Percentiles rank a stretch among this genome's conserved stretches.
These are phyloP conservation scores for Wickerhamomyces canadensis DNA, from an alignment of 805 yeast genomes.

Conservation along the genomic window DNA sequence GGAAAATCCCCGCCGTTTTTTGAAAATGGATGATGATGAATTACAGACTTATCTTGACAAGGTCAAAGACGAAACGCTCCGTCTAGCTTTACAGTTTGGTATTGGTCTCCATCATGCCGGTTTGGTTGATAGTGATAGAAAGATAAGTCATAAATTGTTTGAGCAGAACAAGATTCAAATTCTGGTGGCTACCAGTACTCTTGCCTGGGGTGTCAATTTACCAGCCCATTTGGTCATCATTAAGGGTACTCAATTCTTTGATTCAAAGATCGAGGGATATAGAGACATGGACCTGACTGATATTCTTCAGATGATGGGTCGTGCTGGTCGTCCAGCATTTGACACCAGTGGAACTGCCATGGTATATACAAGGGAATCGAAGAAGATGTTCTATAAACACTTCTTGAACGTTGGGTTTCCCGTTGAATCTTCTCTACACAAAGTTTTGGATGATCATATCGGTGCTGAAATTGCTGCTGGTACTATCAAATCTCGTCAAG, in stretches of 20 bases:
- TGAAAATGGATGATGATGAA: slow-evolving; percentile 45
- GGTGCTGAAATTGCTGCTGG: slow-evolving; percentile 97
- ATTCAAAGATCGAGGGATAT: slow-evolving; percentile 90
- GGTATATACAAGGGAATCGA: slow-evolving; percentile 76
- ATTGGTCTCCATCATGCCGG: slow-evolving; percentile 98
- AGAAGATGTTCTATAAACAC: slow-evolving; percentile 80
- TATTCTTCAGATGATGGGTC: slow-evolving; percentile 95
- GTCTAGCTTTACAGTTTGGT: slow-evolving; percentile 74
- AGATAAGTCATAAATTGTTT: slow-evolving; percentile 82
- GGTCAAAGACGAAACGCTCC: slow-evolving; percentile 72
- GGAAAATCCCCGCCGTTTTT: slow-evolving; percentile 54
- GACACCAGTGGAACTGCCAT: slow-evolving; percentile 91
- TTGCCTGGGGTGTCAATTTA: slow-evolving; percentile 98
- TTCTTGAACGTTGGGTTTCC: slow-evolving; percentile 93
- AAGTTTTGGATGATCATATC: slow-evolving; percentile 80
- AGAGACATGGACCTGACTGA: slow-evolving; percentile 92
- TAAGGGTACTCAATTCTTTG: slow-evolving; percentile 95
- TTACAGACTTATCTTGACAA: slow-evolving; percentile 56
- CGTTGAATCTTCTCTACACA: slow-evolving; percentile 78
- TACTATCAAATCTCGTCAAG: slow-evolving; percentile 87
- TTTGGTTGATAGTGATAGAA: slow-evolving; percentile 84
- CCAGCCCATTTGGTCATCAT: slow-evolving; percentile 97
- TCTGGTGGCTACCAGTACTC: slow-evolving; percentile 89
- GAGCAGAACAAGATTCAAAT: slow-evolving; percentile 81
- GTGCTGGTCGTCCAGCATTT: slow-evolving; percentile 98